Percentiles rank a stretch among this genome's conserved stretches.
These are phyloP conservation scores for Asterella californica DNA, from an alignment of 225 moss, liverwort and hornwort species.

Conservation along the genomic window DNA sequence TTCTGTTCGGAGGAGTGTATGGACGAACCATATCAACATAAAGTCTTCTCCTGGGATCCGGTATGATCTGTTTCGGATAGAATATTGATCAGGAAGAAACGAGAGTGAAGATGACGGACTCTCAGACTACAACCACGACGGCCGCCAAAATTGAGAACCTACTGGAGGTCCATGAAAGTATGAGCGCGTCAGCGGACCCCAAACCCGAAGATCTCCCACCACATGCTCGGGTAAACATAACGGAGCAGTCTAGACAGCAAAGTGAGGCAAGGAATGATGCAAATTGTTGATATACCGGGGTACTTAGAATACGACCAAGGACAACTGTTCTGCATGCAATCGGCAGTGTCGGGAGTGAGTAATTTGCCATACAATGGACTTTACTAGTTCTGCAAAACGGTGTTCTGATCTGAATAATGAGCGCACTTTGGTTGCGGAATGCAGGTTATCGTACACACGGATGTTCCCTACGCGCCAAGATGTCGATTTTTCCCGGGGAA, in stretches of 20 bases:
- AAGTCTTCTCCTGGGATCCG: no score
- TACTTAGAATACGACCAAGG: neutral
- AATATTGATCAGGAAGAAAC: neutral
- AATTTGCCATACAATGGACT: no score
- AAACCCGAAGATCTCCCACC: constrained; percentile 23
- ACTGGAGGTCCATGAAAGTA: constrained; percentile 7
- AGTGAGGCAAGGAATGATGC: neutral
- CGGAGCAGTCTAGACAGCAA: no score
- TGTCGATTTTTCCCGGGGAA: constrained; percentile 43
- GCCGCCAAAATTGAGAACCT: constrained; percentile 9
- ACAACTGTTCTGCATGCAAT: neutral
- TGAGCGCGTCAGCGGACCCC: constrained; percentile 9
- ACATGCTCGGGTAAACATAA: constrained; percentile 6
- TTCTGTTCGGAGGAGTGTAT: no score
- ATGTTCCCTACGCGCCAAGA: constrained; percentile 45
- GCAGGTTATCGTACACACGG: constrained; percentile 40
- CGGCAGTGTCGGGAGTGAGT: neutral
- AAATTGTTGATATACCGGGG: neutral
- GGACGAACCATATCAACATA: no score
- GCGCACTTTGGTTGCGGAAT: neutral
- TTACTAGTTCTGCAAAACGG: no score
- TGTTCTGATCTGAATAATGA: no score
- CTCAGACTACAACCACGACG: neutral
- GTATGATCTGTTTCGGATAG: no score
- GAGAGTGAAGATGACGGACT: constrained; percentile 6